A percentile compares a stretch with the other conserved stretches of the same genome.
Conservation (phyloP, 2,329 filamentous ascomycete species). For the Aspergillus flavus region DNA sequence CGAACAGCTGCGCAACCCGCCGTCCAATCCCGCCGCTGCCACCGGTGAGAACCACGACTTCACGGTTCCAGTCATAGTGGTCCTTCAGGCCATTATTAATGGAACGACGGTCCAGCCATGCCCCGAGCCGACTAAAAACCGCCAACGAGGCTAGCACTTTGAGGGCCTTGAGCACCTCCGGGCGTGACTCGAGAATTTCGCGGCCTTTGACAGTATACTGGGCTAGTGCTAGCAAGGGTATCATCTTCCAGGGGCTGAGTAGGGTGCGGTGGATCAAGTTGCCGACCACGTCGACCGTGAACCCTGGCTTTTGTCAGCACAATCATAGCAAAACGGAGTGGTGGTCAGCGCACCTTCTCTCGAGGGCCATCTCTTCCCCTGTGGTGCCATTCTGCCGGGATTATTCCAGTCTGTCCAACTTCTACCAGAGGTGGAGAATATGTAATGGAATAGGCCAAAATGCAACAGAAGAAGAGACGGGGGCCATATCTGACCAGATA, state of each 20-base stretch:
- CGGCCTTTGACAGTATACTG: neutral
- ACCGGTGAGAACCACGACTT: neutral
- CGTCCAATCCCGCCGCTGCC: neutral
- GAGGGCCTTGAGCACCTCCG: neutral
- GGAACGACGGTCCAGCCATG: neutral
- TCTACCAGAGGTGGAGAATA: neutral
- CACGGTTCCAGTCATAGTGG: neutral
- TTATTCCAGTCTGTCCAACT: too few relatives aligned
- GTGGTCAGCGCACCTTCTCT: neutral
- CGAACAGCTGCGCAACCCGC: neutral
- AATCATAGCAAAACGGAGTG: neutral
- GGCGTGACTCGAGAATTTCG: neutral
- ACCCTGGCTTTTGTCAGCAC: neutral
- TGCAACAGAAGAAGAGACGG: neutral
- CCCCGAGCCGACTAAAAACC: neutral
- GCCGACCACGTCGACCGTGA: neutral
- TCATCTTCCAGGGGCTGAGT: neutral
- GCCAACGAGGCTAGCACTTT: neutral
- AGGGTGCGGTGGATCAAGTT: neutral
- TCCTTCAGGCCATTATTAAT: neutral
- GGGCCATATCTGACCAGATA: neutral
- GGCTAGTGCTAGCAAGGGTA: neutral
- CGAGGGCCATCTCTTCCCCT: neutral
- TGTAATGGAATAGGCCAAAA: neutral
- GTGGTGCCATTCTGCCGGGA: neutral